Percentiles rank a stretch among this genome's conserved stretches.
Conservation (phyloP, 139 green algal genomes). For the Closterium sp. region DNA sequence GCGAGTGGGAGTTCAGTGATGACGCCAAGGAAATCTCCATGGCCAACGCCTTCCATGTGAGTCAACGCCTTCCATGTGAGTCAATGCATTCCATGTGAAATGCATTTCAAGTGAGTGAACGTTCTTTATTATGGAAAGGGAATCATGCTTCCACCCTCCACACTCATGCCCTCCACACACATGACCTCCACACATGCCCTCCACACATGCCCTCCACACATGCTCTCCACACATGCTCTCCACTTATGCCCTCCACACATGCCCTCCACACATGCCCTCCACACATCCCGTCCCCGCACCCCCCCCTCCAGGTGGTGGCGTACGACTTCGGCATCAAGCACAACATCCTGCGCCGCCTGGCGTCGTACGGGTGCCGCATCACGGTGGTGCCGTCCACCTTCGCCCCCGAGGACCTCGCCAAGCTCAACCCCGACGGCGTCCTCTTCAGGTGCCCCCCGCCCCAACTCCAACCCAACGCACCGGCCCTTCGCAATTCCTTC, state of each 20-base stretch:
- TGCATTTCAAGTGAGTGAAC: neutral
- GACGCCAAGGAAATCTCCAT: neutral
- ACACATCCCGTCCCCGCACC: neutral
- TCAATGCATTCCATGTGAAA: no score
- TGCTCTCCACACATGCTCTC: no score
- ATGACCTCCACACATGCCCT: no score
- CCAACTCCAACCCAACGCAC: no score
- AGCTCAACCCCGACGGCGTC: conserved; percentile 94
- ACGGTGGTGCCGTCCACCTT: conserved; percentile 89
- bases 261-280: neutral
- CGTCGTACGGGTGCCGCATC: conserved; percentile 86
- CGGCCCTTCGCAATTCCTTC: neutral
- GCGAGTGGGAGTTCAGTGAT: conserved; percentile 79
- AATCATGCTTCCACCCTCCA: no score
- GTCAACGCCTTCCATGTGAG: neutral
- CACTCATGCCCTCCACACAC: no score
- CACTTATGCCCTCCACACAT: no score
- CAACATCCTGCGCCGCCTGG: conserved; percentile 97
- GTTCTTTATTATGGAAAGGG: no score
- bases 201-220: no score
- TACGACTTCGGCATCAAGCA: conserved; percentile 99
- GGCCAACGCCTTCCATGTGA: conserved; percentile 28
- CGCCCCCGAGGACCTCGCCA: conserved; percentile 76
- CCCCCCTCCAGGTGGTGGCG: conserved; percentile 73
- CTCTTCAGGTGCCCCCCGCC: conserved; percentile 84